Percentiles rank a stretch among this genome's conserved stretches.
phyloP scores from a whole-genome alignment of 805 yeast genomes.

The Kodamaea neixiangensis region DNA sequence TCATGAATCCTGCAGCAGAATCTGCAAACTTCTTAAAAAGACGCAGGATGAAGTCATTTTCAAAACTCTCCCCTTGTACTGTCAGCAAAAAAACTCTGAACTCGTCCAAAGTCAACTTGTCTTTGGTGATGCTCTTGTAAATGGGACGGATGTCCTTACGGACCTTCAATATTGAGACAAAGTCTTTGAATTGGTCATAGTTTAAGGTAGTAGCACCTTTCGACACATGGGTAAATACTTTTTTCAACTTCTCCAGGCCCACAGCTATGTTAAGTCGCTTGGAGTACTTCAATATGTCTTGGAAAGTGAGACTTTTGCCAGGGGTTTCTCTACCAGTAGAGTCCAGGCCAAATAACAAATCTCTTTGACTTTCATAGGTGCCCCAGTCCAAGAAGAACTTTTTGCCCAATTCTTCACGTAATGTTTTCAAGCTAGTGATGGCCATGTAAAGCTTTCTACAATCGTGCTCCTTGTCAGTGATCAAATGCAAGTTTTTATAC shows the following conservation, averaged over 20 bases:
- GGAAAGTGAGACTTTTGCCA: constrained; percentile 49
- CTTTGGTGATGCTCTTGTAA: constrained; percentile 37
- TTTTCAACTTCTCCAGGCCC: constrained; percentile 49
- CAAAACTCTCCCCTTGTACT: constrained; percentile 49
- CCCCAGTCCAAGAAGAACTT: constrained; percentile 49
- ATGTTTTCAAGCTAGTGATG: constrained; percentile 61
- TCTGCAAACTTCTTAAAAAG: constrained; percentile 28
- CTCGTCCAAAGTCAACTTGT: constrained; percentile 21
- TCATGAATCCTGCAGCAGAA: constrained; percentile 20
- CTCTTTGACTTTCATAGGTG: constrained; percentile 29
- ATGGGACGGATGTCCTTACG: constrained; percentile 62
- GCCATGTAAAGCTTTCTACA: constrained; percentile 55
- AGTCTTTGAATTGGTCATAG: constrained; percentile 72
- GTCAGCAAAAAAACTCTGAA: constrained; percentile 43
- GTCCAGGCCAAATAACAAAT: constrained; percentile 26
- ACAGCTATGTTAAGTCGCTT: constrained; percentile 72
- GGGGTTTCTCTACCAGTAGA: constrained; percentile 19
- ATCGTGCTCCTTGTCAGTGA: constrained; percentile 66
- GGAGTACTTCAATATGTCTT: constrained; percentile 67
- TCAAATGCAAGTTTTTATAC: constrained; percentile 75
- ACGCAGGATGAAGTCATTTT: constrained; percentile 27
- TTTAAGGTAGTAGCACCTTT: constrained; percentile 50
- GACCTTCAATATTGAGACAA: constrained; percentile 66
- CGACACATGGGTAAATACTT: constrained; percentile 51
- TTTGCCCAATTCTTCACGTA: constrained; percentile 57